Evolutionary conservation across 176 grass and related monocot genomes (phyloP), one percentile per base, ranked within the genome.

Genomic region (Triticum monococcum): DNA sequence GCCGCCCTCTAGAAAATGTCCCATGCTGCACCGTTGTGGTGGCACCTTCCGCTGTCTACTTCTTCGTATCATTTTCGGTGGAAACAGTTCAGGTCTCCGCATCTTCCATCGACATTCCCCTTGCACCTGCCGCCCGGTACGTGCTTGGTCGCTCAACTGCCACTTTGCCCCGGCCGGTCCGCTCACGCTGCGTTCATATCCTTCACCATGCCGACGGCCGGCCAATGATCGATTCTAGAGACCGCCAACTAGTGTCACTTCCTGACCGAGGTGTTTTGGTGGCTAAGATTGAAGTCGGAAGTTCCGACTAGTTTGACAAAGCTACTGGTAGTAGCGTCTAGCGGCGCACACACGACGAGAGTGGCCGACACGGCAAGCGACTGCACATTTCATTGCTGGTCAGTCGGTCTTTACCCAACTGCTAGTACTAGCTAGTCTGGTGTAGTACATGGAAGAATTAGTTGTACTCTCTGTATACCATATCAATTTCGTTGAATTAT

Each of bases 321-420:
- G 25, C 40, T 13, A 64, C 61, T 10, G 20, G 8, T 16, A 22
- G 32, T 69, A 1, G 31, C 66, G 12, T 69, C 17, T 69, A 35
- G 20, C 57, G 36, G 23, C 26, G 35, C 60, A 28, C 13, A 38
- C 59, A 63, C 33, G 32, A 48, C 50, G 54, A 62, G 76, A 68
- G 79, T 81, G 26, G 18, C 18, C 79, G 25, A 35, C 64, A 52
- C 64, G 64, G 17, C 79, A 68, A 81, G 78, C 40, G 48, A 75
- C 59, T 80, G 10, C n/a, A 17, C 59, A 40, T 35, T 61, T 54
- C 50, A 54, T 54, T 54, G 50, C 50, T 26, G 67, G 68, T 40
- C 68, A 26, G 77, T 52, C 23, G 56, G 25, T 63, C 77, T 63
- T 16, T 6, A 64, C 78, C 37, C 78, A 30, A 64, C 61, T 7